Evolutionary conservation across 2,329 filamentous ascomycete species (phyloP).

Genomic region (Cytospora piceicola): DNA sequence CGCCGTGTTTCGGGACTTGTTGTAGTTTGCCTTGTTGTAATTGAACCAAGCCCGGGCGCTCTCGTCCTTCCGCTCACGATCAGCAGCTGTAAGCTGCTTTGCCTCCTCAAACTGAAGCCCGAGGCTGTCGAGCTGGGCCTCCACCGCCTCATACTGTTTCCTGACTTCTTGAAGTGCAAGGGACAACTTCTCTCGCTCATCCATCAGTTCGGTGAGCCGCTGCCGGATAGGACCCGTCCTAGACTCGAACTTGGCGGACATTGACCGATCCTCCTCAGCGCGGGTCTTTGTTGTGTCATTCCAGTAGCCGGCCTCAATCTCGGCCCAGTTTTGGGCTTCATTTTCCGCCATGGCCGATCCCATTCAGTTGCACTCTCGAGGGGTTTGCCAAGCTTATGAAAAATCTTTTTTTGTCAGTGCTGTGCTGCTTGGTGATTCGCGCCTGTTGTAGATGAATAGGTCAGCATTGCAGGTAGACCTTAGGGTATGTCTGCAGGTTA

Average conservation of each 20-base stretch:
- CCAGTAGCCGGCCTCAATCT: slow-evolving; percentile 43
- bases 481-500: neutral
- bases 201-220: slow-evolving; percentile 43
- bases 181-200: slow-evolving; percentile 43
- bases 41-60: slow-evolving; percentile 25
- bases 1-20: slow-evolving; percentile 18
- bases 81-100: slow-evolving; percentile 23
- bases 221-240: slow-evolving; percentile 38
- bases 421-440: slow-evolving; percentile 5
- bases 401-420: slow-evolving; percentile 2
- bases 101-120: slow-evolving; percentile 26
- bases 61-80: slow-evolving; percentile 29
- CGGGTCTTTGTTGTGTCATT: slow-evolving; percentile 30
- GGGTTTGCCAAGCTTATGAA: neutral
- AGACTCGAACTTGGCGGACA: slow-evolving; percentile 41
- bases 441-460: neutral
- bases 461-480: slow-evolving; percentile 7
- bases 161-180: slow-evolving; percentile 44
- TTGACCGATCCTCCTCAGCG: slow-evolving; percentile 36
- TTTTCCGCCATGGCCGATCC: slow-evolving; percentile 20
- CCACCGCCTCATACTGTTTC: slow-evolving; percentile 28
- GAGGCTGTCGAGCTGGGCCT: slow-evolving; percentile 28
- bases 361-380: slow-evolving; percentile 1
- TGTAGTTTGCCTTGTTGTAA: slow-evolving; percentile 20
- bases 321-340: slow-evolving; percentile 41